A percentile compares a stretch with the other conserved stretches of the same genome.
Evolutionary conservation across 2,329 filamentous ascomycete genomes (phyloP).

Genomic region (Juglanconis oblonga): DNA sequence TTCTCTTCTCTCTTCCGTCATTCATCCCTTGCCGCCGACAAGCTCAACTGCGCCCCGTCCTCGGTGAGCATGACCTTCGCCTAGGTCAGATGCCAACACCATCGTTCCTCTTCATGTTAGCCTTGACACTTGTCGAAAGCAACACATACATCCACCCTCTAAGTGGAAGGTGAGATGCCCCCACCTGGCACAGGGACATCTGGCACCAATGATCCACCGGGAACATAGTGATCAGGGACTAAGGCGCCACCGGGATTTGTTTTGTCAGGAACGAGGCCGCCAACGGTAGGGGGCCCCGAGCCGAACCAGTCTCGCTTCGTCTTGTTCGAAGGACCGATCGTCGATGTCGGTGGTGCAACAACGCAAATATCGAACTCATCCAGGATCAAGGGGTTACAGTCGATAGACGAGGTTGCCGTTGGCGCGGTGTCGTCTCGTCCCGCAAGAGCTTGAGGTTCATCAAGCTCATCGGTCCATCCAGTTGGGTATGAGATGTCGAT

Average conservation of each 20-base stretch:
- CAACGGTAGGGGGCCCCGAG: constrained; percentile 4
- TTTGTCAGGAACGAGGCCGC: constrained; percentile 21
- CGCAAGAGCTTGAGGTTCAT: not conserved
- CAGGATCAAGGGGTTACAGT: not conserved
- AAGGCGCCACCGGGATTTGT: constrained; percentile 30
- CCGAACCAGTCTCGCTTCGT: not conserved
- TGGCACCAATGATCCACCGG: constrained; percentile 27
- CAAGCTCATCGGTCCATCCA: not conserved
- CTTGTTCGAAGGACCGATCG: not conserved
- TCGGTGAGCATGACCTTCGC: not conserved
- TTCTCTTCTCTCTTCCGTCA: not conserved
- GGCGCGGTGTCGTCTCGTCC: not conserved
- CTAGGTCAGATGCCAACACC: not conserved
- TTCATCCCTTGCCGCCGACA: not conserved
- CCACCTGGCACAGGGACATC: constrained; percentile 30
- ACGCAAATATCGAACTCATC: not conserved
- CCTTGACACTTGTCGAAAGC: not conserved
- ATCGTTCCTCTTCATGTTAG: not conserved
- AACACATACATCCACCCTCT: not conserved
- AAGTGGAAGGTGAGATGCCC: constrained; percentile 16
- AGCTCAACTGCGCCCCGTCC: not conserved
- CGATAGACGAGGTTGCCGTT: not conserved
- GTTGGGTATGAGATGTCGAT: not conserved
- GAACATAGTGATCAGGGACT: constrained; percentile 26
- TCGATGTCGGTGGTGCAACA: not conserved